These are phyloP conservation scores for Marsdenia floribunda DNA, from an alignment of 257 asterid genomes.

Conservation along the genomic window DNA sequence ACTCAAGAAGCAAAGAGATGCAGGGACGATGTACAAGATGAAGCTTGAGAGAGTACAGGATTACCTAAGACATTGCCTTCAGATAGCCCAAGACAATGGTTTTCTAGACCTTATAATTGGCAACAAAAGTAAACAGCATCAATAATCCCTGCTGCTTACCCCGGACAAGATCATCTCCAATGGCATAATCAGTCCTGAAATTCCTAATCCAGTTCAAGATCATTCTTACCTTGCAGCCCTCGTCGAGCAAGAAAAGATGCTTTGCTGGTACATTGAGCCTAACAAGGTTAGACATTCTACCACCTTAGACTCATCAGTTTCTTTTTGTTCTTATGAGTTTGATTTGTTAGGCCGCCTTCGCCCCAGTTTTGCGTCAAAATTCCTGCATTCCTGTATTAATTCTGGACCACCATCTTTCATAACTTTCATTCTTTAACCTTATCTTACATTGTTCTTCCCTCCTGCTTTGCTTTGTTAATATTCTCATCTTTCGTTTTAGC, in stretches of 20 bases:
- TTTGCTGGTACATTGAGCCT: slow-evolving; percentile 68
- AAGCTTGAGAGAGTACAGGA: slow-evolving; percentile 40
- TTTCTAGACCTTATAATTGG: slow-evolving; percentile 52
- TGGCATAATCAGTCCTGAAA: slow-evolving; percentile 19
- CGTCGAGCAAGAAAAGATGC: slow-evolving; percentile 41
- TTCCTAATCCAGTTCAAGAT: slow-evolving; percentile 16
- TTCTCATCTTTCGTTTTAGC: no score
- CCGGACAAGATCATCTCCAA: slow-evolving; percentile 10
- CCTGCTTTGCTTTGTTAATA: no score
- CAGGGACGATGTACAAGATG: slow-evolving; percentile 32
- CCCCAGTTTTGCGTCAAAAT: no score
- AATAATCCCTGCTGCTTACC: slow-evolving; percentile 5
- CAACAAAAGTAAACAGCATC: slow-evolving; percentile 10
- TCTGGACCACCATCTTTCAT: no score
- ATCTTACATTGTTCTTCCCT: no score
- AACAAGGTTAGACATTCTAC: slow-evolving; percentile 71
- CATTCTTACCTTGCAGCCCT: slow-evolving; percentile 39
- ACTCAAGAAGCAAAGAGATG: slow-evolving; percentile 35
- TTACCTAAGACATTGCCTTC: slow-evolving; percentile 35
- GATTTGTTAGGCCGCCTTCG: no score
- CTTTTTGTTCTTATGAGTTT: no score
- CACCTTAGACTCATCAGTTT: no score
- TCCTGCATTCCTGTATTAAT: no score
- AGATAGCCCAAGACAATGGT: slow-evolving; percentile 67
- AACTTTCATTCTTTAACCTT: no score